phyloP scores from a whole-genome alignment of 176 grass and related monocot species.

The Triticum turgidum region DNA sequence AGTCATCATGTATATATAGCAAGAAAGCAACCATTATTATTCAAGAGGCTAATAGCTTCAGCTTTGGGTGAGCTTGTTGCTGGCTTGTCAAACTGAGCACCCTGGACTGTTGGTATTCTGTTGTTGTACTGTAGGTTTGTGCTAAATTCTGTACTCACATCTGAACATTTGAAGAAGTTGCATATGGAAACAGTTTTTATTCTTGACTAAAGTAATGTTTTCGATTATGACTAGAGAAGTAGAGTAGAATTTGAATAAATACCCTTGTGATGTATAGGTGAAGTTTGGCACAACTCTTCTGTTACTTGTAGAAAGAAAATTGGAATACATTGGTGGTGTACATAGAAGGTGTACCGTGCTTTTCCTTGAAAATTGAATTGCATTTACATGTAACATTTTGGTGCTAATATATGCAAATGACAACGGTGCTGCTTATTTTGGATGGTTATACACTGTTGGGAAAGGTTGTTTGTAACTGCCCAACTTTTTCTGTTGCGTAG shows the following conservation, averaged over 20 bases:
- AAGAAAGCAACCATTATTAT: background rate
- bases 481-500: background rate
- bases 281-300: background rate
- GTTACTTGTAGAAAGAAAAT: background rate
- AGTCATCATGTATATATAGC: background rate
- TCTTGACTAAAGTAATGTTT: background rate
- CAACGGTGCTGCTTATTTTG: background rate
- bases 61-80: constrained; percentile 20
- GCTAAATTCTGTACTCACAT: constrained; percentile 9
- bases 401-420: constrained; percentile 22
- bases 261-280: background rate
- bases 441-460: background rate
- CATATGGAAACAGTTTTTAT: constrained; percentile 15
- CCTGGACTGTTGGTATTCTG: background rate
- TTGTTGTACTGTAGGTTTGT: constrained; percentile 4
- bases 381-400: background rate
- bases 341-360: background rate
- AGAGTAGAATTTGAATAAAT: background rate
- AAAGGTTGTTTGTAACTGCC: background rate
- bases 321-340: background rate
- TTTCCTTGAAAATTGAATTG: constrained; percentile 11
- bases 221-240: background rate
- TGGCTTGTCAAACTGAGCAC: constrained; percentile 1
- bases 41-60: background rate
- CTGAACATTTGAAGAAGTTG: background rate